Base-by-base conservation (phyloP, 768 basidiomycete species). In the Arthromyces matolae region DNA sequence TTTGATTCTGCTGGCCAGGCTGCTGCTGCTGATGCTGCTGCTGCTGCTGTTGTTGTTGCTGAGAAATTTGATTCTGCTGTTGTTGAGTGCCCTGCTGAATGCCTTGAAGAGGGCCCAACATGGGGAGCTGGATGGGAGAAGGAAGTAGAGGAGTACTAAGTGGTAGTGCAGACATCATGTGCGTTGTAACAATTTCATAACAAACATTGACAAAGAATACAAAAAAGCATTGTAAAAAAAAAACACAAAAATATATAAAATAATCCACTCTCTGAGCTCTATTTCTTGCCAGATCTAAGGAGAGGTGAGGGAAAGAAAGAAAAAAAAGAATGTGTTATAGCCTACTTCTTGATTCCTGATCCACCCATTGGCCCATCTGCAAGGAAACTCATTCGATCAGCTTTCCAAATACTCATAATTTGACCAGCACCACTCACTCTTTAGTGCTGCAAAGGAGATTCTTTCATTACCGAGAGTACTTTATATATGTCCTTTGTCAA, bases 261-360 rank as follows among this genome's bases (percentile, higher is more conserved):
- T 64, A 84, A 83, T 77, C 85, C 19, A 36, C 12, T 28, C 19
- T 28, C 37, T 45, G 29, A 12, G 29, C 5, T 56, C 65, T 73
- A 86, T 64, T 86, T 86, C 80, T 86, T 86, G 38, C 81, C 81
- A 28, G 84, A 86, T 64, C 85, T 86, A 59, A 25, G 40, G 22
- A 42, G 6, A 32, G 14, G 20, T 55, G 16, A 55, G 56, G 23
- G 29, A 25, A 23, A 2, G 38, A 25, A 42, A 42, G 25, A 37
- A 24, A 18, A 3, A 33, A 23, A 29, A 45, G 40, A 19, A 43
- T 25, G 51, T 25, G 10, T 42, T 39, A 47, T 49, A n/a, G 75
- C 85, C 58, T 67, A 90, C 89, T 92, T 92, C 79, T 92, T 91
- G 76, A 92, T 89, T 20, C 90, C 88, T 35, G 78, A 73, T 16